A percentile compares a stretch with the other conserved stretches of the same genome.
phyloP scores from a whole-genome alignment of 2,329 filamentous ascomycete species.

The Ophiostoma sp. region DNA sequence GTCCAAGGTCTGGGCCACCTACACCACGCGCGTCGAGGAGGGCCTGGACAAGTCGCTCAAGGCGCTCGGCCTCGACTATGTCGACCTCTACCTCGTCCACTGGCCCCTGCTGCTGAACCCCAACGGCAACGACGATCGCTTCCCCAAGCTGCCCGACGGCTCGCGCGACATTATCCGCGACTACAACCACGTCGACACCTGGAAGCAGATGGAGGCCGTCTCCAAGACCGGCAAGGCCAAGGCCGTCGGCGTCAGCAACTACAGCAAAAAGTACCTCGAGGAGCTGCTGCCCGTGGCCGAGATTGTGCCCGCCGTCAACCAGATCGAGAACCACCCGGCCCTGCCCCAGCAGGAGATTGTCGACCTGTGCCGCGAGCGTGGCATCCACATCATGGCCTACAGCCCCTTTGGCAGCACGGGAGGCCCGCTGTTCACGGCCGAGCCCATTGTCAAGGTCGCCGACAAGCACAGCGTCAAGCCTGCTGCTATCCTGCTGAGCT shows the following conservation, averaged over 20 bases:
- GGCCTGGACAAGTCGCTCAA: constrained; percentile 68
- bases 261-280: constrained; percentile 52
- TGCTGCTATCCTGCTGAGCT: constrained; percentile 63
- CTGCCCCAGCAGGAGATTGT: constrained; percentile 68
- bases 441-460: constrained; percentile 58
- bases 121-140: constrained; percentile 65
- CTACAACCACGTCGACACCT: constrained; percentile 69
- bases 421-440: constrained; percentile 59
- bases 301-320: constrained; percentile 62
- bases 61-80: constrained; percentile 69
- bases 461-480: constrained; percentile 58
- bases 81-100: constrained; percentile 78
- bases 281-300: constrained; percentile 47
- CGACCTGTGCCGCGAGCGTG: constrained; percentile 61
- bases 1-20: constrained; percentile 81
- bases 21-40: constrained; percentile 63
- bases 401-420: constrained; percentile 60
- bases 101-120: constrained; percentile 81
- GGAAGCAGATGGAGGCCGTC: constrained; percentile 69
- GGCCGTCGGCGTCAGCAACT: constrained; percentile 54
- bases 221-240: constrained; percentile 53
- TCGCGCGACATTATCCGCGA: constrained; percentile 64
- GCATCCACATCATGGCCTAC: constrained; percentile 69
- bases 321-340: constrained; percentile 69
- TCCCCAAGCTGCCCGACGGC: constrained; percentile 70